Base-by-base conservation (phyloP, 2,329 filamentous ascomycete species). In the Whalleya microplaca region DNA sequence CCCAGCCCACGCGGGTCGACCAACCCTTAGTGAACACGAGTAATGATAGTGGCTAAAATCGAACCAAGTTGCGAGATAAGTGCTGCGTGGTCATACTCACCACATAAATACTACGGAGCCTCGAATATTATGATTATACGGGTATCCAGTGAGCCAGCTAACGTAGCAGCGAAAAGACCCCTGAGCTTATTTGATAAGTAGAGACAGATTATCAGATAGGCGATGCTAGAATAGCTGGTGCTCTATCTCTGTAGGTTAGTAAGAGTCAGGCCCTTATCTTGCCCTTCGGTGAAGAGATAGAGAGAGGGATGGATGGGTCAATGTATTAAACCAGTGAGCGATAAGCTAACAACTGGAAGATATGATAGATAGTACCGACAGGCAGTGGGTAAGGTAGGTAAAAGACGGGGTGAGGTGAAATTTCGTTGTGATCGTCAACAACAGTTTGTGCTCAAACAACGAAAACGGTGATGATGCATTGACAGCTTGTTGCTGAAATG, bases 41-140 rank as follows among this genome's bases (percentile, higher is more conserved):
- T 60, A 60, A 58, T 63, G 60, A 56, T 12, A 37, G 32, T 14
- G 32, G 7, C 32, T 16, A 12, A 37, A 6, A 37, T 37, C 32
- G 14, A 37, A 37, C 10, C 32, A 37, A 37, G 32, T 16, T 16
- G 32, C 5, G 52, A 59, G 55, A 63, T 63, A 56, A 58, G 60
- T 37, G 56, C 9, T 41, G 56, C 41, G 40, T 49, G 40, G 40
- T 45, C 45, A 53, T 58, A 65, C 63, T 44, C 62, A 68, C 66
- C 66, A 59, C 66, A 68, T 68, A 64, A 64, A 68, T 65, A 45
- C 58, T 58, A 60, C 60, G 45, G 50, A 50, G 48, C 45, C 53
- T 53, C 51, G 21, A 49, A 43, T 27, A 49, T 42, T 27, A 49
- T 42, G 19, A 27, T 42, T 20, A 44, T 45, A 45, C 41, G 47